Base-by-base conservation (phyloP, 306 rosid species). In the Acacia confusa region DNA sequence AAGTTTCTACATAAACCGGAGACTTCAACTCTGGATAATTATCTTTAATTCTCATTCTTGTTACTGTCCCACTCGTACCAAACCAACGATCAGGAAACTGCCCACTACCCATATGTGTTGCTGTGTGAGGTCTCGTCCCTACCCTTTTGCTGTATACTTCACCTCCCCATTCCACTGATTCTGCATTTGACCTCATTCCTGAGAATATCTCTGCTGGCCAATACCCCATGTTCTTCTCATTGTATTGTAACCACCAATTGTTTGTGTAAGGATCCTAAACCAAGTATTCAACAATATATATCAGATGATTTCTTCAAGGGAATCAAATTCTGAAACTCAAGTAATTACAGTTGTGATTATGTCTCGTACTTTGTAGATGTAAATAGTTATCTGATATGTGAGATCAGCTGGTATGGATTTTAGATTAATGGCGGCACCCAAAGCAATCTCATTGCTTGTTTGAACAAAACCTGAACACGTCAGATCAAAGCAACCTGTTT, bases 401-500 rank as follows among this genome's bases (percentile, higher is more conserved):
- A 82, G 84, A 16, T 88, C 92, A 2, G 70, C 72, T 8, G 78
- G 86, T n/a, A 61, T 3, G 43, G 98, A 78, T 24, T 75, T 16
- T 13, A 88, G 94, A 57, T 70, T 43, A 32, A 91, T 76, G 60
- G 88, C 83, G 30, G 87, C 87, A 11, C 98, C 97, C 44, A 92
- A 81, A 1, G 87, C 92, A 28, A 92, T 53, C 14, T 81, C 88
- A 8, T 81, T 83, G 73, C 82, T 89, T 0, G 90, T 92, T 24
- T 94, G 97, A 72, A 92, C 66, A 79, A 94, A 94, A 13, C 98
- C 98, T 14, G 94, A 79, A 77, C 94, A 94, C 1, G 89, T 87
- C 22, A 87, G 90, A 77, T 94, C 97, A 85, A 92, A 87, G 91
- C 98, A 94, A 22, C 98, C 95, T 1, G 92, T 89, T 75, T 82